These are phyloP conservation scores for Castanea crenata DNA, from an alignment of 306 rosid genomes.

Conservation along the genomic window DNA sequence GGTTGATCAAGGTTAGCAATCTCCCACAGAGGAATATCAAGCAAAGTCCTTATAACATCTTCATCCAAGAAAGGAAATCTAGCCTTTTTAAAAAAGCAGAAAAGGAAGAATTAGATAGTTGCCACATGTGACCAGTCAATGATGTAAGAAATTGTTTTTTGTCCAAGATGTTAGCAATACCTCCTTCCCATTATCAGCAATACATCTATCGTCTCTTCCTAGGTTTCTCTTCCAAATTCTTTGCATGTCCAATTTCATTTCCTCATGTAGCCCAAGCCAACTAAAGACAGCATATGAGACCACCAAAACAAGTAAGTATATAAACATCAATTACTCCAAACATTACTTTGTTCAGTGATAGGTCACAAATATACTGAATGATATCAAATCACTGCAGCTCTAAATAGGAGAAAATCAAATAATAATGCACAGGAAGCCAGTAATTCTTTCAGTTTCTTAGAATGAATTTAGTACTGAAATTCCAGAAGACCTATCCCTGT, in stretches of 20 bases:
- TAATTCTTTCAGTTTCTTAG: background rate
- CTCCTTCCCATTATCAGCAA: constrained; percentile 96
- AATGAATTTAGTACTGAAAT: background rate
- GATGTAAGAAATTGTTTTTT: constrained; percentile 4
- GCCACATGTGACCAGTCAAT: constrained; percentile 7
- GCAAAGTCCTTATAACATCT: constrained; percentile 70
- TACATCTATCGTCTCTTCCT: constrained; percentile 95
- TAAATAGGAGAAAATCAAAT: constrained; percentile 7
- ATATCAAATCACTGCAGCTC: constrained; percentile 6
- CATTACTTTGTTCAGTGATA: background rate
- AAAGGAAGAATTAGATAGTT: constrained; percentile 1
- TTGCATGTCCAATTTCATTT: constrained; percentile 94
- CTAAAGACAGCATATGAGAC: constrained; percentile 44
- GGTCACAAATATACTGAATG: background rate
- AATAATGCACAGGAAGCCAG: constrained; percentile 3
- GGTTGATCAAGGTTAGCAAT: constrained; percentile 88
- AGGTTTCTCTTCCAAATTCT: constrained; percentile 99
- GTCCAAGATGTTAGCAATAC: constrained; percentile 38
- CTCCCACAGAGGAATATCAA: constrained; percentile 83
- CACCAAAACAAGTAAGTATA: constrained; percentile 23
- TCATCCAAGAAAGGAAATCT: constrained; percentile 98
- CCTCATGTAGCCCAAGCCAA: constrained; percentile 79
- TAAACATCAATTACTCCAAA: constrained; percentile 2
- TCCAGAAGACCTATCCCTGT: background rate
- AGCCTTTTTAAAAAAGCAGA: constrained; percentile 44